These are phyloP conservation scores for Plasmopara muralis DNA, from an alignment of 352 stramenopile genomes.

Conservation along the genomic window DNA sequence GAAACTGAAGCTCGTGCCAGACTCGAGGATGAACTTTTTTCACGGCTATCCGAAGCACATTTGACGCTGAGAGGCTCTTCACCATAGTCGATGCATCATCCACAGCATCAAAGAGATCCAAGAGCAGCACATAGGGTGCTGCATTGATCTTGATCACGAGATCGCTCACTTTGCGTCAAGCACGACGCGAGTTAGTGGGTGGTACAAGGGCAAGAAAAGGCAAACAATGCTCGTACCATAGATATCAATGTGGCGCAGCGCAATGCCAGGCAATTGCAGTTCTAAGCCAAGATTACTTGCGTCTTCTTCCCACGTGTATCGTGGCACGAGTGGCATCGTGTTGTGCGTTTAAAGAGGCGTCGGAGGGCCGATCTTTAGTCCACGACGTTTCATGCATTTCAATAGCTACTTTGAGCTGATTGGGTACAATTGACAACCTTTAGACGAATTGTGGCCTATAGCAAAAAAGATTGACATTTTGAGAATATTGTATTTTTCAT, in stretches of 20 bases:
- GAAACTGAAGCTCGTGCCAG: conserved; percentile 39
- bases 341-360: not conserved
- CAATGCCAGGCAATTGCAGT: conserved; percentile 41
- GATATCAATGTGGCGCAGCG: conserved; percentile 49
- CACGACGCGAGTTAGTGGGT: conserved; percentile 1
- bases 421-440: too few relatives aligned
- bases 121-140: conserved; percentile 60
- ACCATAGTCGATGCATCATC: conserved; percentile 44
- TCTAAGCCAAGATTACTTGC: conserved; percentile 37
- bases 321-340: conserved; percentile 58
- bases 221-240: conserved; percentile 37
- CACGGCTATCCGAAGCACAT: conserved; percentile 40
- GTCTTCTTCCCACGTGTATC: conserved; percentile 66
- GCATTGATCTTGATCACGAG: conserved; percentile 77
- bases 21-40: conserved; percentile 33
- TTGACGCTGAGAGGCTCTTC: conserved; percentile 34
- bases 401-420: too few relatives aligned
- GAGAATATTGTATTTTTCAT: too few relatives aligned
- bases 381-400: too few relatives aligned
- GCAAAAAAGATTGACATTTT: too few relatives aligned
- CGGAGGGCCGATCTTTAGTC: too few relatives aligned
- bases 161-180: conserved; percentile 50
- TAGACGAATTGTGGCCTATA: too few relatives aligned
- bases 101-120: conserved; percentile 57
- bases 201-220: not conserved